phyloP scores from a whole-genome alignment of 352 stramenopile species.

The Pythium chondricola region DNA sequence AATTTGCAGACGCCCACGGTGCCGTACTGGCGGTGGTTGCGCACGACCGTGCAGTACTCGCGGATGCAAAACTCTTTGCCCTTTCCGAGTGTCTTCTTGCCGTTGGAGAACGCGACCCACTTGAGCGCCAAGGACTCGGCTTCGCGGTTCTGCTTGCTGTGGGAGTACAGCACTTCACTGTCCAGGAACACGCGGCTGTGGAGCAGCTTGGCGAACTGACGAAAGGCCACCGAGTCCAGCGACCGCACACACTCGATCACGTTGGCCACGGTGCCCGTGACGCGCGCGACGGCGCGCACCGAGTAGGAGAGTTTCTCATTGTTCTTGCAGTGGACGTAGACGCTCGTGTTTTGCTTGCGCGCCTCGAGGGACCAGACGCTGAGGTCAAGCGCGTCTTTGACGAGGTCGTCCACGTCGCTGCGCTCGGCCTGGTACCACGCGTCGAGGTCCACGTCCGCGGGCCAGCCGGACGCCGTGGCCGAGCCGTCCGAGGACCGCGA shows the following conservation, averaged over 20 bases:
- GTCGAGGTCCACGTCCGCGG: conserved; percentile 68
- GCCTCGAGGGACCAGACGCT: conserved; percentile 72
- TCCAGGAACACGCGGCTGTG: conserved; percentile 74
- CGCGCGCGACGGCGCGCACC: conserved; percentile 60
- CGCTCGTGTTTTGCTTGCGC: conserved; percentile 49
- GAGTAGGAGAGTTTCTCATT: conserved; percentile 71
- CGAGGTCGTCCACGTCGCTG: conserved; percentile 57
- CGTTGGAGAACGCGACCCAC: conserved; percentile 71
- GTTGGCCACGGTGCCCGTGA: conserved; percentile 56
- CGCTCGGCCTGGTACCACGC: conserved; percentile 71
- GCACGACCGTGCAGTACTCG: conserved; percentile 69
- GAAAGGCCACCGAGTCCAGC: conserved; percentile 47
- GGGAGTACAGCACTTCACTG: conserved; percentile 67
- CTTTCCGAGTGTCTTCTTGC: conserved; percentile 63
- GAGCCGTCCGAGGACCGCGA: conserved; percentile 10
- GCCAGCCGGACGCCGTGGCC: conserved; percentile 32
- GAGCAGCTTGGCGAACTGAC: conserved; percentile 65
- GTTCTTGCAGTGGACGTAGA: conserved; percentile 84
- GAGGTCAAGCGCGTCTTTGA: conserved; percentile 58
- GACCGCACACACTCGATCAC: conserved; percentile 77
- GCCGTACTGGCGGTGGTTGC: conserved; percentile 51
- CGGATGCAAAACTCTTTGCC: conserved; percentile 80
- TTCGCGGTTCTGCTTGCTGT: conserved; percentile 26
- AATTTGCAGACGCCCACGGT: conserved; percentile 67
- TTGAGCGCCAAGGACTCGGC: conserved; percentile 77